These are phyloP conservation scores for Zarea fungicola DNA, from an alignment of 2,329 filamentous ascomycete genomes.

Conservation along the genomic window DNA sequence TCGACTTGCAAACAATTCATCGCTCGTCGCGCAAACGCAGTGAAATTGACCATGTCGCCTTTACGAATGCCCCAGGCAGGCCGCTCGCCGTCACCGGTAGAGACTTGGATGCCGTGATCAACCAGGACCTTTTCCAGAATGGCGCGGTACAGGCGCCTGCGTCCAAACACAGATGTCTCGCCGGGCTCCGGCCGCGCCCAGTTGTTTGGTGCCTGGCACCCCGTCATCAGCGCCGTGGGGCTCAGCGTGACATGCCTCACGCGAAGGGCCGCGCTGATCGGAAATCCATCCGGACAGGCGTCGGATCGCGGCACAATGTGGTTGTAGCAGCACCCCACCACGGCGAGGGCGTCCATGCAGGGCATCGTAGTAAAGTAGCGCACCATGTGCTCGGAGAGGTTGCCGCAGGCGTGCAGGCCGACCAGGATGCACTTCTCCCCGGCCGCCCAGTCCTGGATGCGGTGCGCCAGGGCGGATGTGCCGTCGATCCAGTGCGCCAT, in stretches of 20 bases:
- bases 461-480: constrained; percentile 15
- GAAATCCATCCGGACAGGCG: constrained; percentile 30
- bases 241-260: constrained; percentile 20
- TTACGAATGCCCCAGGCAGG: constrained; percentile 28
- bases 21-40: constrained; percentile 22
- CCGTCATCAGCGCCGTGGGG: constrained; percentile 29
- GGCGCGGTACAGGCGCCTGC: constrained; percentile 23
- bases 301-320: constrained; percentile 28
- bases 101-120: constrained; percentile 21
- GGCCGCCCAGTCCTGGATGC: constrained; percentile 23
- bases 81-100: constrained; percentile 13
- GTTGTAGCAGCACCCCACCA: constrained; percentile 30
- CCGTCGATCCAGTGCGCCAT: constrained; percentile 26
- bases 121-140: constrained; percentile 23
- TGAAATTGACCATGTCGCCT: constrained; percentile 22
- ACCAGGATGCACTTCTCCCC: constrained; percentile 27
- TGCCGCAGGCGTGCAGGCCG: constrained; percentile 28
- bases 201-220: constrained; percentile 29
- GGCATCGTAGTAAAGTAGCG: constrained; percentile 22
- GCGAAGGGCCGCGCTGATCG: constrained; percentile 31
- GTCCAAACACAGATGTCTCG: constrained; percentile 19
- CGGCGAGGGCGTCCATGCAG: constrained; percentile 21
- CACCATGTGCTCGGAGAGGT: constrained; percentile 29
- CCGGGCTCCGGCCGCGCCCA: constrained; percentile 20
- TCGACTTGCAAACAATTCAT: constrained; percentile 21